phyloP scores from a whole-genome alignment of 192 early-diverging fungal species.

The Entomortierella beljakovae region DNA sequence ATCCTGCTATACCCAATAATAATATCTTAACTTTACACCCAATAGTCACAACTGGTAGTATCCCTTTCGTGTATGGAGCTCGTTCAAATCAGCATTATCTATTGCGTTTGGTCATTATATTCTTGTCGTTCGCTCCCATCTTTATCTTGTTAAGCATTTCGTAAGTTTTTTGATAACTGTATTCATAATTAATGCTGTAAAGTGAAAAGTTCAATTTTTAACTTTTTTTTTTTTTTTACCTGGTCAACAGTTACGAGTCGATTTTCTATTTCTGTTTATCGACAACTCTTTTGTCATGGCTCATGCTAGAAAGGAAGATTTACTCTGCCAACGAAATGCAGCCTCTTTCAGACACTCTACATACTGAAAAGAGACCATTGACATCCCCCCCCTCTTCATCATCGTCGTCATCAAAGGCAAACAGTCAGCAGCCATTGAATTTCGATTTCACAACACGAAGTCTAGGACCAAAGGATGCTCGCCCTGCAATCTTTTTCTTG shows the following conservation, averaged over 20 bases:
- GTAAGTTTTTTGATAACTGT: conserved; percentile 8
- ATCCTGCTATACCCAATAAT: no score
- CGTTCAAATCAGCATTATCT: conserved; percentile 78
- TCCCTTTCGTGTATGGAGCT: conserved; percentile 73
- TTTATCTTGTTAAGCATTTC: conserved; percentile 92
- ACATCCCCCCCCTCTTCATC: conserved; percentile 2
- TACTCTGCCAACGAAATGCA: conserved; percentile 53
- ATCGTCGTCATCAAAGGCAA: background rate
- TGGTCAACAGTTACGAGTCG: conserved; percentile 75
- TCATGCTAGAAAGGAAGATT: conserved; percentile 75
- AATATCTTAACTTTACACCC: no score
- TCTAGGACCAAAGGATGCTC: conserved; percentile 66
- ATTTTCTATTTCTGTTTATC: conserved; percentile 91
- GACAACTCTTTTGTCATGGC: conserved; percentile 77
- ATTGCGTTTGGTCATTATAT: conserved; percentile 84
- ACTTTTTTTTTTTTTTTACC: background rate
- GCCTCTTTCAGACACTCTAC: conserved; percentile 31
- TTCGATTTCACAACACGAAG: conserved; percentile 49
- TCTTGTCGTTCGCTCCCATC: conserved; percentile 87
- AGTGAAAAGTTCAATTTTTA: no score
- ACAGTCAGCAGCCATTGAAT: background rate
- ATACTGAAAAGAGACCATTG: conserved; percentile 6
- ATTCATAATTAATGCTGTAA: background rate
- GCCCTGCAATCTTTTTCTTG: conserved; percentile 80
- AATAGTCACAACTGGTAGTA: conserved; percentile 63